These are phyloP conservation scores for Tolypocladium guangdongense DNA, from an alignment of 2,329 filamentous ascomycete species.

Conservation along the genomic window DNA sequence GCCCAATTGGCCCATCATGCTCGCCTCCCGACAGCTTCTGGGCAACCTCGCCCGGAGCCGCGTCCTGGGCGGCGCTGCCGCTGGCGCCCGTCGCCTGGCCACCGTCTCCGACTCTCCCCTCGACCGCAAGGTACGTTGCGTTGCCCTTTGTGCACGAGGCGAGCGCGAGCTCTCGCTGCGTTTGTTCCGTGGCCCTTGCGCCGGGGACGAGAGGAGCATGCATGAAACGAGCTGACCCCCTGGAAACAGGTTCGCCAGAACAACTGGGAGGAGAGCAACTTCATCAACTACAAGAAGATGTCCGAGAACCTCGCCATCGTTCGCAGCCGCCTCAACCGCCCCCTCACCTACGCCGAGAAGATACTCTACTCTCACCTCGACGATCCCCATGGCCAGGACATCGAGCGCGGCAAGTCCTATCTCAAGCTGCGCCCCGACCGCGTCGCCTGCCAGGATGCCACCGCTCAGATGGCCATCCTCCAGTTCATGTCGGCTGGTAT, in stretches of 20 bases:
- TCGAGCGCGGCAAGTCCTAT: conserved; percentile 91
- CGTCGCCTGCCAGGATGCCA: conserved; percentile 98
- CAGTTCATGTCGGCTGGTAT: conserved; percentile 99
- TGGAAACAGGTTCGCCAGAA: conserved; percentile 70
- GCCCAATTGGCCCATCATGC: conserved; percentile 42
- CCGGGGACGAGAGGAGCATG: background rate
- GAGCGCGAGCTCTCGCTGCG: background rate
- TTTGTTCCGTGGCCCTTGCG: too few species aligned
- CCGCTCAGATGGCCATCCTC: conserved; percentile 97
- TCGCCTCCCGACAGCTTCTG: conserved; percentile 62
- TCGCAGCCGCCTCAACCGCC: conserved; percentile 78
- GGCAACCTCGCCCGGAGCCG: conserved; percentile 53
- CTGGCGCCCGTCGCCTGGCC: conserved; percentile 63
- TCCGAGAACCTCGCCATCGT: conserved; percentile 92
- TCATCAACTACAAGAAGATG: conserved; percentile 99
- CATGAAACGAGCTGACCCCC: background rate
- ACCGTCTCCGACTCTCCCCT: conserved; percentile 79
- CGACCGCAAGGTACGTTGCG: conserved; percentile 64
- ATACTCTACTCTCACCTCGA: conserved; percentile 98
- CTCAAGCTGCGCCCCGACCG: conserved; percentile 94
- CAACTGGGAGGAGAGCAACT: conserved; percentile 91
- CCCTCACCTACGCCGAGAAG: conserved; percentile 94
- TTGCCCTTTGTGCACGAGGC: background rate
- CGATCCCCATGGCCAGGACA: conserved; percentile 90
- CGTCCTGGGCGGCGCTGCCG: conserved; percentile 41